Evolutionary conservation across 441 rosid species (phyloP).

Genomic region (Raphanus hybrid): DNA sequence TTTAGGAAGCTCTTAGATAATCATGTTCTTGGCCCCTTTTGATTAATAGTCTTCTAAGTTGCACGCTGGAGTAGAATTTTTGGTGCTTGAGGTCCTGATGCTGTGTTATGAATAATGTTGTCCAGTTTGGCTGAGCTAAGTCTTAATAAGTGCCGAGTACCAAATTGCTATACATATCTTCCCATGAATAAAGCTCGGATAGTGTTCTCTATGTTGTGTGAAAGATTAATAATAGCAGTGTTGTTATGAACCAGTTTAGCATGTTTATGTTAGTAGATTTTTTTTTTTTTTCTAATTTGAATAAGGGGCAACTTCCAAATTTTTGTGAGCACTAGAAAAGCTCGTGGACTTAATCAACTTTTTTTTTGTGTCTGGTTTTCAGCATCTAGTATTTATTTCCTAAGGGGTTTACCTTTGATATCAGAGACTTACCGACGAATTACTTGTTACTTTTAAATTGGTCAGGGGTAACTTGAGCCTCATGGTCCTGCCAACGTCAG

Average conservation of each 20-base stretch:
- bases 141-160: too few species aligned
- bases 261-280: neutral
- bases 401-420: slow-evolving; percentile 1
- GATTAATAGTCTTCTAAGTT: neutral
- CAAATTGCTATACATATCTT: too few species aligned
- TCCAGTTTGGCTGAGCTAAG: neutral
- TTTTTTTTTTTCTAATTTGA: neutral
- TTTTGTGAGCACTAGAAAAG: neutral
- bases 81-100: neutral
- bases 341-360: neutral
- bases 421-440: slow-evolving; percentile 15
- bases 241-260: neutral
- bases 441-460: slow-evolving; percentile 7
- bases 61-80: neutral
- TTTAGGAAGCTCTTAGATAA: slow-evolving; percentile 5
- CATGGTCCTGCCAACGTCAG: slow-evolving; percentile 78
- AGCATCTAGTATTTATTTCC: slow-evolving; percentile 21
- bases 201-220: neutral
- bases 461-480: slow-evolving; percentile 88
- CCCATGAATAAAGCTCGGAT: too few species aligned
- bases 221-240: neutral
- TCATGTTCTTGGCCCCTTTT: neutral
- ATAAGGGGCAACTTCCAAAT: neutral
- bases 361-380: slow-evolving; percentile 5
- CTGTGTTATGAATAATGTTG: neutral